phyloP scores from a whole-genome alignment of 768 basidiomycete species.

The Auricularia auricula-judae region DNA sequence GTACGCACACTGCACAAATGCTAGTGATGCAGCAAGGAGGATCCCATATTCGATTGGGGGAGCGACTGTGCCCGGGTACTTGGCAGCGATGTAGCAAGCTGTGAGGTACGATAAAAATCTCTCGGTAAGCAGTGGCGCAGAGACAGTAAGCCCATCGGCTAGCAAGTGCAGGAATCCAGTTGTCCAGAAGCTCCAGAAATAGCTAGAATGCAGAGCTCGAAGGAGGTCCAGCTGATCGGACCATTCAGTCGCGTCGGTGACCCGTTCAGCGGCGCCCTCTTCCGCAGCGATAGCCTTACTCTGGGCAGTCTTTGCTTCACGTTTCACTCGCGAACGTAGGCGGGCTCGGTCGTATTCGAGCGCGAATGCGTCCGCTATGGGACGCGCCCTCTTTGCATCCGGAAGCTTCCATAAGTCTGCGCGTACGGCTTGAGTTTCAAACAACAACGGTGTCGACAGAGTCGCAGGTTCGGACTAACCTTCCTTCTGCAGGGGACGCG shows the following conservation, averaged over 20 bases:
- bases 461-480: not conserved
- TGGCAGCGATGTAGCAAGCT: slow-evolving; percentile 27
- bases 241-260: not conserved
- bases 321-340: not conserved
- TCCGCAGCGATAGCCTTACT: not conserved
- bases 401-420: not conserved
- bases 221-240: slow-evolving; percentile 18
- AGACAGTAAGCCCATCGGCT: slow-evolving; percentile 15
- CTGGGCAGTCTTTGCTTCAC: not conserved
- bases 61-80: slow-evolving; percentile 17
- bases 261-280: not conserved
- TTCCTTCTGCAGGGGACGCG: slow-evolving; percentile 53
- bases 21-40: slow-evolving; percentile 45
- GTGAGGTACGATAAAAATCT: slow-evolving; percentile 49
- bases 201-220: slow-evolving; percentile 35
- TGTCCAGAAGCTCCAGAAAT: slow-evolving; percentile 35
- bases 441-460: not conserved
- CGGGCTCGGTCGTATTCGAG: not conserved
- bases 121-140: slow-evolving; percentile 39
- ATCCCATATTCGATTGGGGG: slow-evolving; percentile 54
- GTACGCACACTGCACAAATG: slow-evolving; percentile 47
- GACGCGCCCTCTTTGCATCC: not conserved
- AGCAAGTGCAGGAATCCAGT: slow-evolving; percentile 37
- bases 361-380: not conserved
- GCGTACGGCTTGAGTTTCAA: not conserved